Percentiles rank a stretch among this genome's conserved stretches.
Evolutionary conservation across 2,329 filamentous ascomycete genomes (phyloP).

Genomic region (Pezizomycotina sp.): DNA sequence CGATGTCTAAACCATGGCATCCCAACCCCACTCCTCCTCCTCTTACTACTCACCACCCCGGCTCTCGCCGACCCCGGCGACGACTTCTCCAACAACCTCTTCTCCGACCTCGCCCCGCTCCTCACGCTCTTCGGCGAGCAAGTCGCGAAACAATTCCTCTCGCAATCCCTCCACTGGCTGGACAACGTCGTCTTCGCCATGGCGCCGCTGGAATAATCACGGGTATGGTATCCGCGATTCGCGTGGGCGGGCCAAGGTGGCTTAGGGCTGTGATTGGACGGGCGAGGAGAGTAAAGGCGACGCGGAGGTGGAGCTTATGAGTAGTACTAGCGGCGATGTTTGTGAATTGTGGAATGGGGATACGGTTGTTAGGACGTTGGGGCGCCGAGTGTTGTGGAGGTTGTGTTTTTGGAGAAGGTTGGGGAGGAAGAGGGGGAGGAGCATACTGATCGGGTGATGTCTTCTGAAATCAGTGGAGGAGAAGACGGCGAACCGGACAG

Average conservation of each 20-base stretch:
- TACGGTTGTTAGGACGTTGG: conserved; percentile 27
- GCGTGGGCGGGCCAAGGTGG: conserved; percentile 25
- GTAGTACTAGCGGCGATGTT: conserved; percentile 31
- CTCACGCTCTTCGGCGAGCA: conserved; percentile 31
- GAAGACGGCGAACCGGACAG: too few relatives aligned
- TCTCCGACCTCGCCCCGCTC: conserved; percentile 27
- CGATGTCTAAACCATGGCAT: too few relatives aligned
- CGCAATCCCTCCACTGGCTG: conserved; percentile 24
- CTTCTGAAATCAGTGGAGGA: too few relatives aligned
- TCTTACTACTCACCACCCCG: too few relatives aligned
- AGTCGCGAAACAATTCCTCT: conserved; percentile 31
- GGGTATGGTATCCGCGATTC: conserved; percentile 26
- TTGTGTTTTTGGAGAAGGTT: conserved; percentile 22
- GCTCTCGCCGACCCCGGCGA: too few relatives aligned
- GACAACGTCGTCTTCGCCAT: conserved; percentile 21
- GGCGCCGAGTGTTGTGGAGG: conserved; percentile 28
- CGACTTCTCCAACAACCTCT: conserved; percentile 29
- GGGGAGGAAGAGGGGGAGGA: conserved; percentile 1
- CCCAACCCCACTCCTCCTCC: too few relatives aligned
- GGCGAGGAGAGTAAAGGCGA: conserved; percentile 28
- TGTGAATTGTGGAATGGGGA: conserved; percentile 30
- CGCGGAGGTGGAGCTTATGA: conserved; percentile 31
- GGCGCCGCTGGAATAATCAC: conserved; percentile 29
- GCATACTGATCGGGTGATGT: too few relatives aligned
- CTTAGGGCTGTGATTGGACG: conserved; percentile 30